Percentiles rank a stretch among this genome's conserved stretches.
phyloP scores from a whole-genome alignment of 179 eudicot genomes.

The Silene coronaria region DNA sequence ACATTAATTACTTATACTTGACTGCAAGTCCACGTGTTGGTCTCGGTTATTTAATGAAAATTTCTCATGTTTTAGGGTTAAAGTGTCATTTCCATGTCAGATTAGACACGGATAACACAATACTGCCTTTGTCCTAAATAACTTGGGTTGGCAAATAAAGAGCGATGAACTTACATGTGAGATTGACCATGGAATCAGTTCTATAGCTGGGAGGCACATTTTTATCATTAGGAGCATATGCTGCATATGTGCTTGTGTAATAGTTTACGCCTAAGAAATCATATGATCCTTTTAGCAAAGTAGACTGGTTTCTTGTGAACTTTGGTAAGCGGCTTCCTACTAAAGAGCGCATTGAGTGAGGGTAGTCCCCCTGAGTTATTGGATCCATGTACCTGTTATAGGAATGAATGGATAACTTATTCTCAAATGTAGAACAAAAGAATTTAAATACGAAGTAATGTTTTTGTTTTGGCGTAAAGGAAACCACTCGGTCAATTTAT shows the following conservation, averaged over 20 bases:
- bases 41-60: too few species aligned
- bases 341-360: slow-evolving; percentile 27
- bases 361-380: slow-evolving; percentile 39
- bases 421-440: not conserved
- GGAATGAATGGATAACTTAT: not conserved
- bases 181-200: slow-evolving; percentile 29
- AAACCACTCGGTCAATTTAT: not conserved
- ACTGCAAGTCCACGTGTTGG: not conserved
- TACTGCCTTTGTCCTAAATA: too few species aligned
- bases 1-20: not conserved
- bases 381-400: slow-evolving; percentile 44
- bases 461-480: not conserved
- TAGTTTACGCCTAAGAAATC: slow-evolving; percentile 56
- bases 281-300: slow-evolving; percentile 37
- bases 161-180: slow-evolving; percentile 25
- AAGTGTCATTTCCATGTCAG: not conserved
- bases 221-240: slow-evolving; percentile 16
- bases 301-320: slow-evolving; percentile 35
- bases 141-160: not conserved
- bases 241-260: slow-evolving; percentile 41
- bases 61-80: not conserved
- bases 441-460: not conserved
- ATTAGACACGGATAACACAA: too few species aligned
- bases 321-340: slow-evolving; percentile 38
- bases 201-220: slow-evolving; percentile 23